A percentile compares a stretch with the other conserved stretches of the same genome.
These are phyloP conservation scores for Lodderomyces orthopsilosis DNA, from an alignment of 1,139 yeast species.

Conservation along the genomic window DNA sequence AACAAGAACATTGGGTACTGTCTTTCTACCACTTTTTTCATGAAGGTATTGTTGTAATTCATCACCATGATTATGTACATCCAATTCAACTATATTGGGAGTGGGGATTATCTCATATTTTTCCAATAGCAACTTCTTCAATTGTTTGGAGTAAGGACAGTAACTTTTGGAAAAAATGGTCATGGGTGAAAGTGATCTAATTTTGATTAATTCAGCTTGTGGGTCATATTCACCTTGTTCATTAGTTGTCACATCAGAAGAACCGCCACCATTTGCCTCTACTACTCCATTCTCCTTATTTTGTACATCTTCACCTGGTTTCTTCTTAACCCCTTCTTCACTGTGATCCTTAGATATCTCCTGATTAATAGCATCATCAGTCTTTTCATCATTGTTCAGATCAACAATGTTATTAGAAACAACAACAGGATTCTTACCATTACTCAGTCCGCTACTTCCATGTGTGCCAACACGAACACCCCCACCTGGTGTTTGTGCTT, in stretches of 20 bases:
- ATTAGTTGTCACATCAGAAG: conserved; percentile 8
- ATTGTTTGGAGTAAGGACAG: conserved; percentile 72
- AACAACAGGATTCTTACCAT: conserved; percentile 6
- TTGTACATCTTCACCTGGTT: conserved; percentile 4
- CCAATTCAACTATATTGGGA: conserved; percentile 77
- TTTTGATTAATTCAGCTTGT: conserved; percentile 55
- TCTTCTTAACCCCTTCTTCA: conserved; percentile 7
- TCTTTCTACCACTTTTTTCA: conserved; percentile 55
- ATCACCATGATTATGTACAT: conserved; percentile 66
- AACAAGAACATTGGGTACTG: conserved; percentile 71
- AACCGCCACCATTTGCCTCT: conserved; percentile 4
- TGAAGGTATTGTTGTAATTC: conserved; percentile 60
- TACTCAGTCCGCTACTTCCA: too few species aligned
- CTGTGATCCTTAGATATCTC: conserved; percentile 31
- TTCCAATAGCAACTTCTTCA: conserved; percentile 63
- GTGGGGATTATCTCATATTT: conserved; percentile 71
- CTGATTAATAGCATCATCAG: conserved; percentile 41
- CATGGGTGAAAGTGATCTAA: conserved; percentile 64
- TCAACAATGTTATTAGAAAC: conserved; percentile 24
- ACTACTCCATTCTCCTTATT: conserved; percentile 2
- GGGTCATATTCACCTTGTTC: conserved; percentile 48
- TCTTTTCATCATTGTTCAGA: conserved; percentile 33
- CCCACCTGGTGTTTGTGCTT: conserved; percentile 1
- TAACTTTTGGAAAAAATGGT: conserved; percentile 67
- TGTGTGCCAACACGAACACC: background rate